phyloP scores from a whole-genome alignment of 768 basidiomycete genomes.

The Suillus decipiens region DNA sequence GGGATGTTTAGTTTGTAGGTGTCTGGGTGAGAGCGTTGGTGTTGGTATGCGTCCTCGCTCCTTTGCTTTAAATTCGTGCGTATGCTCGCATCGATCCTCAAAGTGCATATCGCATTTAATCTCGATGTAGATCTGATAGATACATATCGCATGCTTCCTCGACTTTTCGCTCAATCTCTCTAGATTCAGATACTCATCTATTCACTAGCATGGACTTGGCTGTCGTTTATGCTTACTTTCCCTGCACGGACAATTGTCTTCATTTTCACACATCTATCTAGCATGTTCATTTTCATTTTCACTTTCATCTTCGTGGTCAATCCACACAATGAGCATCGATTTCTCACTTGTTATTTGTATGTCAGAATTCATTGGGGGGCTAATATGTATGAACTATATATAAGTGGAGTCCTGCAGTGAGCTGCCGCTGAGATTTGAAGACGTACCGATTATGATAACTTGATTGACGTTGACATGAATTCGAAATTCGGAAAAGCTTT shows the following conservation, averaged over 20 bases:
- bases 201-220: too few relatives aligned
- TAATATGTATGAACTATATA: too few relatives aligned
- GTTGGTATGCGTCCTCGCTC: background rate
- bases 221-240: background rate
- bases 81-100: background rate
- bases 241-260: background rate
- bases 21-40: background rate
- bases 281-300: background rate
- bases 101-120: background rate
- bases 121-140: background rate
- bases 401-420: too few relatives aligned
- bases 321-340: background rate
- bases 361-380: background rate
- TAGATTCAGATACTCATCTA: background rate
- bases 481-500: background rate
- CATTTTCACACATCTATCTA: background rate
- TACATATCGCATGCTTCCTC: background rate
- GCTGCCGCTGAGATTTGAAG: too few relatives aligned
- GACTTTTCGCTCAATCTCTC: too few relatives aligned
- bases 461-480: background rate
- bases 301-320: background rate
- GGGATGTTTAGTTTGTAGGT: conserved; percentile 64
- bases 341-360: background rate
- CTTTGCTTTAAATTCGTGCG: background rate
- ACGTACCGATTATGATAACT: too few relatives aligned